These are phyloP conservation scores for Panicum virgatum DNA, from an alignment of 202 grass and related monocot species.

Conservation along the genomic window DNA sequence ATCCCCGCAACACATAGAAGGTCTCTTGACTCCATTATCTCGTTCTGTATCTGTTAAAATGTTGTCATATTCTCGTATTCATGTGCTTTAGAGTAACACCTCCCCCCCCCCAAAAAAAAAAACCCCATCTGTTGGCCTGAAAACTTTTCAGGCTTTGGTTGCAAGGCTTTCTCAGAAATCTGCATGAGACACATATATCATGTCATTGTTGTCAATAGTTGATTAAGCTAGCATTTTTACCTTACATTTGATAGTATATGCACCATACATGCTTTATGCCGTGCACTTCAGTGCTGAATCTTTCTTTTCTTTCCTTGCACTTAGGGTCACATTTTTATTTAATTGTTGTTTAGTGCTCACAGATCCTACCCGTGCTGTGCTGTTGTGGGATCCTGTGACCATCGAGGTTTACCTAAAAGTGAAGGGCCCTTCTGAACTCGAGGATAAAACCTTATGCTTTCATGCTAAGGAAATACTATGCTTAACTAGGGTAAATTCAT, in stretches of 20 bases:
- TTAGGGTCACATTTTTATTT: neutral
- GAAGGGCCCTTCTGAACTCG: neutral
- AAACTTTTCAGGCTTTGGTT: neutral
- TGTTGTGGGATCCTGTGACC: neutral
- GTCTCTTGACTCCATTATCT: neutral
- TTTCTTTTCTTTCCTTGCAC: neutral
- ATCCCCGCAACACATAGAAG: neutral
- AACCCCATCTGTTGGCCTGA: neutral
- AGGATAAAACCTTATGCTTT: constrained; percentile 15
- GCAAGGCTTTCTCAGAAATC: neutral
- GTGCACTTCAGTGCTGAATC: neutral
- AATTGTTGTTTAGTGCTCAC: neutral
- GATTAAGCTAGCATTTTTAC: neutral
- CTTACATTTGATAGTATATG: neutral
- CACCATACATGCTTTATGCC: too few relatives aligned
- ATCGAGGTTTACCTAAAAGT: constrained; percentile 9
- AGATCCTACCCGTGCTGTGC: neutral
- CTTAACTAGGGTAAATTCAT: neutral
- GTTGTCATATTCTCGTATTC: neutral
- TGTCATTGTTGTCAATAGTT: neutral
- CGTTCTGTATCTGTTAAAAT: neutral
- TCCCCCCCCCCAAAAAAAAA: too few relatives aligned
- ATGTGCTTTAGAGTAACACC: neutral
- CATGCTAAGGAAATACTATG: too few relatives aligned
- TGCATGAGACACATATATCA: neutral